Base-by-base conservation (phyloP, 345 rosid genomes). In the Citrus medica region DNA sequence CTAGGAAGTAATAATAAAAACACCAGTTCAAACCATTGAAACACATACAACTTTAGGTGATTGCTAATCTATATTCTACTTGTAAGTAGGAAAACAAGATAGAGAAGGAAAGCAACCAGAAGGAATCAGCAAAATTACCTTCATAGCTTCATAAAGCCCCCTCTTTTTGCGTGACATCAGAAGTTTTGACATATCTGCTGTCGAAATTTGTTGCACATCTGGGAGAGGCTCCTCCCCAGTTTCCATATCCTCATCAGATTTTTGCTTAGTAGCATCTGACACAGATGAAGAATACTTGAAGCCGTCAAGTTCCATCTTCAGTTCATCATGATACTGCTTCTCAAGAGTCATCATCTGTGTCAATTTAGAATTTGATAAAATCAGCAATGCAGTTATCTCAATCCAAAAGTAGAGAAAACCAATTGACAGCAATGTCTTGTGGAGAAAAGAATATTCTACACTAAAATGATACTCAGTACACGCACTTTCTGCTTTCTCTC, bases 271-370 rank as follows among this genome's bases (percentile, higher is more conserved):
- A 70, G 48, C 79, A 85, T 71, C 79, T 5, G 73, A 27, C 13
- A 33, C 65, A 16, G 80, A 62, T 76, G 87, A 73, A 73, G 83
- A 68, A 71, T 48, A 46, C n/a, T 67, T 78, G 25, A 58, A 48
- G 60, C 88, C 89, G 56, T 74, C 81, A 48, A 95, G 75, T 84
- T 95, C 99, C 87, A 51, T 79, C 81, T 88, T 90, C 48, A 96
- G 83, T 74, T 94, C 98, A 25, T 91, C 91, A 72, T 88, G 98
- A 90, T 96, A 91, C 81, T 88, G 95, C 86, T 92, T 89, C 87
- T 96, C 97, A 22, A 82, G 84, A 33, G 80, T 78, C 67, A 83
- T 90, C 91, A 92, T 85, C 99, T 96, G 88, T 82, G 78, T 35
- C 24, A 8, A 66, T 51, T 76, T 51, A 30, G 17, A 38, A 35